phyloP scores from a whole-genome alignment of 2,329 filamentous ascomycete species.

The Phialemoniopsis sp. region DNA sequence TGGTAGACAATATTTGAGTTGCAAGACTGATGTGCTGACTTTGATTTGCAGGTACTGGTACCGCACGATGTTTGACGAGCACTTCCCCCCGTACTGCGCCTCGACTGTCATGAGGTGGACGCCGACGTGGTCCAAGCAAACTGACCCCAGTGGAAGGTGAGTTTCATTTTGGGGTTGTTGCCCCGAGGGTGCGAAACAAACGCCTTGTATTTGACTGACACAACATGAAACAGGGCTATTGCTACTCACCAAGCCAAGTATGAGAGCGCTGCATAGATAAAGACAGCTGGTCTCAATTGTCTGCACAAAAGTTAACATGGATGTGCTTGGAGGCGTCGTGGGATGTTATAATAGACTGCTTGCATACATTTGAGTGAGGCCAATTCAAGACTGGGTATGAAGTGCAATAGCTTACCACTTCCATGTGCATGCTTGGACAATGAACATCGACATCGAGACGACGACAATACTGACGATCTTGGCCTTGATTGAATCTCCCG shows the following conservation, averaged over 20 bases:
- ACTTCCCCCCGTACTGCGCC: conserved; percentile 89
- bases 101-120: conserved; percentile 95
- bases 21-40: conserved; percentile 3
- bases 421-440: too few species aligned
- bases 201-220: conserved; percentile 5
- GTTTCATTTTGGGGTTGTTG: conserved; percentile 13
- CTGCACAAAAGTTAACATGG: conserved; percentile 11
- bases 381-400: too few species aligned
- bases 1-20: not conserved
- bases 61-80: conserved; percentile 96
- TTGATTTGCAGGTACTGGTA: conserved; percentile 80
- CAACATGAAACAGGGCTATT: conserved; percentile 59
- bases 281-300: not conserved
- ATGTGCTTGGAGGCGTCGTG: not conserved
- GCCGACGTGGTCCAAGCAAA: conserved; percentile 95
- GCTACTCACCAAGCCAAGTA: conserved; percentile 74
- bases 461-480: too few species aligned
- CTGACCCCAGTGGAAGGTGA: conserved; percentile 88
- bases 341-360: too few species aligned
- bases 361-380: too few species aligned
- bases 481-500: too few species aligned
- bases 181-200: too few species aligned
- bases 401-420: too few species aligned
- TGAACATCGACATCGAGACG: too few species aligned
- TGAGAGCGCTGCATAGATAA: conserved; percentile 38